These are phyloP conservation scores for Plantago elongata DNA, from an alignment of 257 asterid species.

Conservation along the genomic window DNA sequence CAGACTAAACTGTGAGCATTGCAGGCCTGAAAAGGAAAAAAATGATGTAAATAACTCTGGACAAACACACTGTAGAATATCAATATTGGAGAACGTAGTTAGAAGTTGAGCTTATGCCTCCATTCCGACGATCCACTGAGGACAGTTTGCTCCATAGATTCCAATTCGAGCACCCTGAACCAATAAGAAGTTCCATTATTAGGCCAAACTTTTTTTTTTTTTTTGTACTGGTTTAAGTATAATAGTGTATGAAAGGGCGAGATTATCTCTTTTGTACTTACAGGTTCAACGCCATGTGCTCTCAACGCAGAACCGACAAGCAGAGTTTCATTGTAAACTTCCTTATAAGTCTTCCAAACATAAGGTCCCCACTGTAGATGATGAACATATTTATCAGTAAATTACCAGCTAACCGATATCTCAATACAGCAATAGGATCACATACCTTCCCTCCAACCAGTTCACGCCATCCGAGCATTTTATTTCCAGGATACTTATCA, in stretches of 20 bases:
- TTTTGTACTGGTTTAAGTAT: not conserved
- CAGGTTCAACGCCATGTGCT: slow-evolving; percentile 64
- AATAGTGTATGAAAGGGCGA: not conserved
- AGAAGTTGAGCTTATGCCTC: slow-evolving; percentile 47
- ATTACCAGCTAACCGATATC: not conserved
- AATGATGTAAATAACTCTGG: slow-evolving; percentile 1
- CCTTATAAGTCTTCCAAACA: slow-evolving; percentile 73
- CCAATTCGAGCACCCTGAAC: slow-evolving; percentile 79
- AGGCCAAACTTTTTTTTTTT: not conserved
- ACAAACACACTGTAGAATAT: not conserved
- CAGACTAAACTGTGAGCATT: slow-evolving; percentile 70
- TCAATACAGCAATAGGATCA: not conserved
- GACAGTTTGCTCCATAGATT: slow-evolving; percentile 86
- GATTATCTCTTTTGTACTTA: slow-evolving; percentile 31
- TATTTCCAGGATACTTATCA: slow-evolving; percentile 56
- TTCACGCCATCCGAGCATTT: slow-evolving; percentile 94
- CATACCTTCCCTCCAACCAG: slow-evolving; percentile 46
- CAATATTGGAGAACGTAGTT: not conserved
- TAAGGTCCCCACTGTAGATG: slow-evolving; percentile 78
- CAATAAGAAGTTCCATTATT: not conserved
- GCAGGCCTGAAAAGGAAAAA: slow-evolving; percentile 64
- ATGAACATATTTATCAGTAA: slow-evolving; percentile 8
- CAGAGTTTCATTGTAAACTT: slow-evolving; percentile 65
- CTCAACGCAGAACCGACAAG: slow-evolving; percentile 73
- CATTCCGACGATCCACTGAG: slow-evolving; percentile 98